Evolutionary conservation across 2,329 filamentous ascomycete genomes (phyloP).

Genomic region (Epicoccum nigrum): DNA sequence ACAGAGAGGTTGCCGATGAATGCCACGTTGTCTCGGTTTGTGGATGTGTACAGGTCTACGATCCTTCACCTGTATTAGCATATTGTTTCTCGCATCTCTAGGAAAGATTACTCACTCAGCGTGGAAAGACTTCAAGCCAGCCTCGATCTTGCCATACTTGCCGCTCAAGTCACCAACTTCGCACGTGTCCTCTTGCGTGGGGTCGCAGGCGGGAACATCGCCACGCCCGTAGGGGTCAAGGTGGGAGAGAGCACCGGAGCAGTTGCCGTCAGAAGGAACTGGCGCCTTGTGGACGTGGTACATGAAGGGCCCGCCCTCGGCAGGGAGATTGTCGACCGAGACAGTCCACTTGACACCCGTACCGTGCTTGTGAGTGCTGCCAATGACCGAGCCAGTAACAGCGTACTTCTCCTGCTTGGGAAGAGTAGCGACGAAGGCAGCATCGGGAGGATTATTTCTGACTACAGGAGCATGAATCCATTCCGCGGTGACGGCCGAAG

Average conservation of each 20-base stretch:
- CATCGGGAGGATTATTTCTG: conserved; percentile 48
- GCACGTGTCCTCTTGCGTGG: conserved; percentile 46
- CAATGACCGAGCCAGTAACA: conserved; percentile 46
- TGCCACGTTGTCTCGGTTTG: conserved; percentile 46
- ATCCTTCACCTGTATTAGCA: conserved; percentile 45
- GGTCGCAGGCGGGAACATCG: conserved; percentile 47
- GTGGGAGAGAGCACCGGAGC: conserved; percentile 50
- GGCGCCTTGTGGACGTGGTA: conserved; percentile 56
- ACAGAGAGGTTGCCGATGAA: conserved; percentile 62
- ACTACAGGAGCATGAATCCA: conserved; percentile 44
- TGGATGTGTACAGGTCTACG: conserved; percentile 57
- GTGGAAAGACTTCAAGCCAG: conserved; percentile 34
- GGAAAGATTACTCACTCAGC: conserved; percentile 54
- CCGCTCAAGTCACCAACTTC: conserved; percentile 55
- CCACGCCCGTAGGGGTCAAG: conserved; percentile 53
- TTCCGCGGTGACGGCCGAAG: conserved; percentile 32
- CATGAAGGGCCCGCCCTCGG: conserved; percentile 52
- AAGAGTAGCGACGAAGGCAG: conserved; percentile 48
- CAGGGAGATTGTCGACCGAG: conserved; percentile 50
- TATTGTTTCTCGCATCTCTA: not conserved
- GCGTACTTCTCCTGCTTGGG: conserved; percentile 39
- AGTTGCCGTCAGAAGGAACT: conserved; percentile 52
- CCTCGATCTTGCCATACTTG: conserved; percentile 51
- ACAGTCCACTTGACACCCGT: conserved; percentile 51
- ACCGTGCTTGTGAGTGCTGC: conserved; percentile 42